phyloP scores from a whole-genome alignment of 768 basidiomycete species.

The Mycena belliarum region DNA sequence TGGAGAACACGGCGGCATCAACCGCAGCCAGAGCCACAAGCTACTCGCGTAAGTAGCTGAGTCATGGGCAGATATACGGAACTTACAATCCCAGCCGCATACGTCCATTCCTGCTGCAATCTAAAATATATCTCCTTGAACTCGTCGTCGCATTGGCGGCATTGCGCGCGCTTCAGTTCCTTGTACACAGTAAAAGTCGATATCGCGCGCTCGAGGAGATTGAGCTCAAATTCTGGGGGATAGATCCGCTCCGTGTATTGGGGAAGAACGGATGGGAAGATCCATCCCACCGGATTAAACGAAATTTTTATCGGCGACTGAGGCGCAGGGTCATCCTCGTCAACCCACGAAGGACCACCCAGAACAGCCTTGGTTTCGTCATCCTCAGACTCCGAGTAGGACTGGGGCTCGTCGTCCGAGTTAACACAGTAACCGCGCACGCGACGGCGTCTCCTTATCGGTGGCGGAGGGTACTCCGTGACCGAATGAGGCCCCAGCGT shows the following conservation, averaged over 20 bases:
- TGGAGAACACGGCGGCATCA: conserved; percentile 63
- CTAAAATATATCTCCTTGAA: conserved; percentile 51
- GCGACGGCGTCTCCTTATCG: conserved; percentile 31
- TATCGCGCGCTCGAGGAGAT: conserved; percentile 39
- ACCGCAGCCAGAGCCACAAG: conserved; percentile 61
- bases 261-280: conserved; percentile 38
- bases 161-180: conserved; percentile 49
- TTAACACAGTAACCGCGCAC: conserved; percentile 41
- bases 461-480: conserved; percentile 16
- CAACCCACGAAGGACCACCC: conserved; percentile 20
- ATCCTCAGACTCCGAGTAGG: conserved; percentile 29
- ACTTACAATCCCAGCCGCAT: conserved; percentile 61
- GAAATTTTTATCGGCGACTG: conserved; percentile 14
- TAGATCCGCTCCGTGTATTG: conserved; percentile 44
- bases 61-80: neutral
- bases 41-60: conserved; percentile 28
- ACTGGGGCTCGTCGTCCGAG: conserved; percentile 42
- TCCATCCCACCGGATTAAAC: conserved; percentile 27
- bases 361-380: conserved; percentile 13
- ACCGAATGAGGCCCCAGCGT: conserved; percentile 20
- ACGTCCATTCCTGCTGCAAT: conserved; percentile 65
- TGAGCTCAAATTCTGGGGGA: conserved; percentile 27
- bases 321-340: conserved; percentile 20
- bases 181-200: conserved; percentile 57
- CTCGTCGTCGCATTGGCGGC: conserved; percentile 44